A percentile compares a stretch with the other conserved stretches of the same genome.
phyloP scores from a whole-genome alignment of 2,329 filamentous ascomycete genomes.

The Apiospora phragmitis region DNA sequence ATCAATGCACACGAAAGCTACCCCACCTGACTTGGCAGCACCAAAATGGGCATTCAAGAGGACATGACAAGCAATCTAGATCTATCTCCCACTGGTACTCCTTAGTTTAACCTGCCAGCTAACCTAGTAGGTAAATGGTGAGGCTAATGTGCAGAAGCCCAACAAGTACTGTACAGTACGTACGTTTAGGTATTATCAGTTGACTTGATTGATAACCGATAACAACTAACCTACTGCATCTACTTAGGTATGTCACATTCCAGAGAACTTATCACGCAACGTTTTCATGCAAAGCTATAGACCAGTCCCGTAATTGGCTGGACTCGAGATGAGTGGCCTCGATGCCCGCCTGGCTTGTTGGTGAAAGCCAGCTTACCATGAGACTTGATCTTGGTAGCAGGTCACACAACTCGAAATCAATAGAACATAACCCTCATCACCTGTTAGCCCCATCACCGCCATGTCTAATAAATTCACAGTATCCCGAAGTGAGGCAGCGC shows the following conservation, averaged over 20 bases:
- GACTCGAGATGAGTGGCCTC: not conserved
- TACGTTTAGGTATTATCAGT: no score
- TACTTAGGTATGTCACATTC: not conserved
- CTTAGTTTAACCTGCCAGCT: not conserved
- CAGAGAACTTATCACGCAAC: not conserved
- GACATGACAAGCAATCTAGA: not conserved
- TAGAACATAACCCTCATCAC: not conserved
- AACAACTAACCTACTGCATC: no score
- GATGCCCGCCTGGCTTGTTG: not conserved
- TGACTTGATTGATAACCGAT: not conserved
- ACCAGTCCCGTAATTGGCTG: not conserved
- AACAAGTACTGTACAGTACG: not conserved
- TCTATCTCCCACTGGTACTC: not conserved
- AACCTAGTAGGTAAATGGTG: not conserved
- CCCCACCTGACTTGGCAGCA: not conserved
- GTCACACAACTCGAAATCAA: not conserved
- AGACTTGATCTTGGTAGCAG: not conserved
- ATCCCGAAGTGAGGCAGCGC: not conserved
- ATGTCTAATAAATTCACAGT: not conserved
- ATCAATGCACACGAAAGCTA: not conserved
- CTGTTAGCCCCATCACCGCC: not conserved
- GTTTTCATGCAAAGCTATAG: not conserved
- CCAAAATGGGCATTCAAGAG: not conserved
- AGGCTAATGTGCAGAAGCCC: not conserved
- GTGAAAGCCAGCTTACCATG: not conserved